Conservation (phyloP, 805 yeast species). For the Cyberlindnera nakhonratchasimensis region DNA sequence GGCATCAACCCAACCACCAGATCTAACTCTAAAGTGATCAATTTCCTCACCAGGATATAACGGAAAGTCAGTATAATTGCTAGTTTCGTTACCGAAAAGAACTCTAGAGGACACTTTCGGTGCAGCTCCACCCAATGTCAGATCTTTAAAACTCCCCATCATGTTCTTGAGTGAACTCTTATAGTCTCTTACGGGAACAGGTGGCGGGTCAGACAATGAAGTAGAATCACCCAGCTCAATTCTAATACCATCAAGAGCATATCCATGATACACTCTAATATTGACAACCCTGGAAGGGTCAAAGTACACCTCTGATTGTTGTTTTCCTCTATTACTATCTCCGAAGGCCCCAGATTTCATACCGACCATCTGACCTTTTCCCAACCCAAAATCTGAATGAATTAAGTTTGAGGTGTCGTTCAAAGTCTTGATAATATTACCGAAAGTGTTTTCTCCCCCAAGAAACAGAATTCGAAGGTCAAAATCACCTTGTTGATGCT, state of each 20-base stretch:
- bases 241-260: conserved; percentile 78
- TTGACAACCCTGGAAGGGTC: conserved; percentile 40
- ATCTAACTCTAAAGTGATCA: conserved; percentile 56
- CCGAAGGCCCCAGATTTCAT: conserved; percentile 37
- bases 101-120: conserved; percentile 7
- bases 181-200: conserved; percentile 46
- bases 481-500: conserved; percentile 35
- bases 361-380: conserved; percentile 38
- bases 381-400: conserved; percentile 38
- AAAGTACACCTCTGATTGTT: conserved; percentile 32
- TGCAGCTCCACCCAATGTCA: conserved; percentile 5
- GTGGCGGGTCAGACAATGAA: conserved; percentile 33
- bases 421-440: conserved; percentile 39
- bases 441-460: conserved; percentile 60
- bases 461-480: conserved; percentile 51
- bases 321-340: conserved; percentile 23
- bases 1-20: conserved; percentile 91
- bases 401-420: conserved; percentile 17
- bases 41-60: conserved; percentile 59
- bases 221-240: conserved; percentile 33
- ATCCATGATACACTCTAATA: conserved; percentile 68
- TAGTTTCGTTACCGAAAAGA: conserved; percentile 51
- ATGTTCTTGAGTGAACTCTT: conserved; percentile 29
- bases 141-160: conserved; percentile 21
- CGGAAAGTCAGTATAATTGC: conserved; percentile 50